Percentiles rank a stretch among this genome's conserved stretches.
phyloP scores from a whole-genome alignment of 2,329 filamentous ascomycete species.

The Neonectria coccinea region DNA sequence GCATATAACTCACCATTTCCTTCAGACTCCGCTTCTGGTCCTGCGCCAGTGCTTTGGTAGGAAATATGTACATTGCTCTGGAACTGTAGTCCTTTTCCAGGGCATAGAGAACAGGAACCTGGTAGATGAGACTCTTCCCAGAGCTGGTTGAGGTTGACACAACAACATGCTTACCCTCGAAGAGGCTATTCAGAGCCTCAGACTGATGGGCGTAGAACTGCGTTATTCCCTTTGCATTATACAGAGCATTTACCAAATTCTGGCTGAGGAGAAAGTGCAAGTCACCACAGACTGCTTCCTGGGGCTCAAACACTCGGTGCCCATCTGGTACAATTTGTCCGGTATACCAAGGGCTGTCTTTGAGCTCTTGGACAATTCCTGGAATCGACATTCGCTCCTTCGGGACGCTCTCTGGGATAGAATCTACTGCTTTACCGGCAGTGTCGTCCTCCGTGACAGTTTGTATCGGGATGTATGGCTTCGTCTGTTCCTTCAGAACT shows the following conservation, averaged over 20 bases:
- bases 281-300: slow-evolving; percentile 84
- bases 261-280: slow-evolving; percentile 90
- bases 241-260: slow-evolving; percentile 92
- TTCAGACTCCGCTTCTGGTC: slow-evolving; percentile 91
- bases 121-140: slow-evolving; percentile 98
- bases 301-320: slow-evolving; percentile 89
- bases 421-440: slow-evolving; percentile 52
- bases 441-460: slow-evolving; percentile 54
- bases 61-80: slow-evolving; percentile 97
- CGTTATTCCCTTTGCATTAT: slow-evolving; percentile 89
- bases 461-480: slow-evolving; percentile 72
- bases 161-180: slow-evolving; percentile 87
- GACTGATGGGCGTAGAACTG: slow-evolving; percentile 92
- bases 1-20: slow-evolving; percentile 85
- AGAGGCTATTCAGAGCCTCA: slow-evolving; percentile 89
- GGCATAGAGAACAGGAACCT: slow-evolving; percentile 89
- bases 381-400: slow-evolving; percentile 82
- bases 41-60: slow-evolving; percentile 95
- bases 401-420: slow-evolving; percentile 79
- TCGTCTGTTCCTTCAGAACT: slow-evolving; percentile 68
- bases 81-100: slow-evolving; percentile 82
- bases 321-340: slow-evolving; percentile 94
- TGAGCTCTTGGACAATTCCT: slow-evolving; percentile 87
- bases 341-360: slow-evolving; percentile 86
- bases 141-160: slow-evolving; percentile 96